Percentiles rank a stretch among this genome's conserved stretches.
phyloP scores from a whole-genome alignment of 768 basidiomycete species.

The Lyophyllum decastes region DNA sequence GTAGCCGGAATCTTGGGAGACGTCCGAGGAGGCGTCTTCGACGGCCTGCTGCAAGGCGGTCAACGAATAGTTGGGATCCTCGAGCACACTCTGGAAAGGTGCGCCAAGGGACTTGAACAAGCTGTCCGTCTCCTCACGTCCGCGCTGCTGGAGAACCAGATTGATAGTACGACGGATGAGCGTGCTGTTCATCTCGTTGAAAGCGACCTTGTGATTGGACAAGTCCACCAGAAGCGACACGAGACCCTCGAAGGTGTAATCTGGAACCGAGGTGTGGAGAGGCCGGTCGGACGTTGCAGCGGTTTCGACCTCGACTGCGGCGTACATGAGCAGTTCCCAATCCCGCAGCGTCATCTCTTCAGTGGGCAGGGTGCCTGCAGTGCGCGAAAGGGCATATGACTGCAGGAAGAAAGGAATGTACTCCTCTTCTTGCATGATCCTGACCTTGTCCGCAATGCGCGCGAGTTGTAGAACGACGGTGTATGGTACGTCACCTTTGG shows the following conservation, averaged over 20 bases:
- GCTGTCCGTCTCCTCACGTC: constrained; percentile 23
- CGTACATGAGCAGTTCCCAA: constrained; percentile 48
- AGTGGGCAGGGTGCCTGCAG: constrained; percentile 22
- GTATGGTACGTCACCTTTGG: constrained; percentile 24
- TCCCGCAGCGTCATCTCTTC: constrained; percentile 37
- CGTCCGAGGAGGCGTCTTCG: constrained; percentile 3
- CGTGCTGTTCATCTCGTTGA: constrained; percentile 27
- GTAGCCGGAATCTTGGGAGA: constrained; percentile 12
- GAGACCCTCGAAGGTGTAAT: constrained; percentile 40
- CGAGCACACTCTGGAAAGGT: constrained; percentile 25
- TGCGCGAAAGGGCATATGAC: constrained; percentile 42
- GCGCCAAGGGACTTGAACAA: constrained; percentile 34
- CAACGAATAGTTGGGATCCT: constrained; percentile 19
- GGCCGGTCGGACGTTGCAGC: constrained; percentile 28
- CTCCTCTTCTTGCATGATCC: constrained; percentile 30
- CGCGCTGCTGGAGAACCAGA: constrained; percentile 22
- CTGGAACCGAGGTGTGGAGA: constrained; percentile 18
- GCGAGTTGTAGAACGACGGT: constrained; percentile 32
- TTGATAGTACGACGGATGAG: constrained; percentile 28
- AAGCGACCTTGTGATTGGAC: constrained; percentile 27
- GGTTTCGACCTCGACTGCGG: constrained; percentile 37
- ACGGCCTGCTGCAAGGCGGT: constrained; percentile 23
- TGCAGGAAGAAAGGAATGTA: constrained; percentile 44
- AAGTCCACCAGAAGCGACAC: constrained; percentile 44
- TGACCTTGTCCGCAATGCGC: constrained; percentile 32